Conservation (phyloP, 306 rosid species). For the Medicago lupulina region DNA sequence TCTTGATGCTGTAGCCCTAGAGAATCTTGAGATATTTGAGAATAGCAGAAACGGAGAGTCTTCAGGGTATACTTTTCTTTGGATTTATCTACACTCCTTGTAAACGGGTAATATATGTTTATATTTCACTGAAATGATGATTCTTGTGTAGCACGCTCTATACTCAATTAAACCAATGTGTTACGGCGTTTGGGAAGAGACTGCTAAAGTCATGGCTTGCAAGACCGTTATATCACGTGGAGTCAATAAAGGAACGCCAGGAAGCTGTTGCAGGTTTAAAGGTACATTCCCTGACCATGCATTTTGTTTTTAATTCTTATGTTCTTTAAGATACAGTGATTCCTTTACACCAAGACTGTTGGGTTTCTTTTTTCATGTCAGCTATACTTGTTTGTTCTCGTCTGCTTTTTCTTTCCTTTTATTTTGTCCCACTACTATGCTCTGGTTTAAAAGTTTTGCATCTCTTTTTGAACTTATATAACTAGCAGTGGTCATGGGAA, state of each 20-base stretch:
- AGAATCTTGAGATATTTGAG: slow-evolving; percentile 95
- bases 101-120: slow-evolving; percentile 8
- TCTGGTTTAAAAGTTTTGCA: background rate
- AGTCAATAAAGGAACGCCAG: slow-evolving; percentile 81
- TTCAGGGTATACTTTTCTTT: slow-evolving; percentile 69
- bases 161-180: slow-evolving; percentile 88
- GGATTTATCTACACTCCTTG: slow-evolving; percentile 23
- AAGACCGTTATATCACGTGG: slow-evolving; percentile 76
- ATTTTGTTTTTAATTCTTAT: slow-evolving; percentile 34
- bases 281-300: slow-evolving; percentile 57
- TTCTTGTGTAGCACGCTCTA: slow-evolving; percentile 73
- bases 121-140: slow-evolving; percentile 47
- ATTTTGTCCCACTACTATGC: slow-evolving; percentile 12
- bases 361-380: slow-evolving; percentile 5
- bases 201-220: slow-evolving; percentile 95
- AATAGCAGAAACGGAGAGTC: slow-evolving; percentile 88
- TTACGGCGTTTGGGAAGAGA: slow-evolving; percentile 94
- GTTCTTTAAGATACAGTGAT: slow-evolving; percentile 18
- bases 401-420: slow-evolving; percentile 21
- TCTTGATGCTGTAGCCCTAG: slow-evolving; percentile 92
- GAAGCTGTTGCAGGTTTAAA: slow-evolving; percentile 74
- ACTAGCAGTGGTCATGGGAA: background rate
- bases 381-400: slow-evolving; percentile 17
- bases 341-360: slow-evolving; percentile 3
- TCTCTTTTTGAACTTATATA: slow-evolving; percentile 11